Base-by-base conservation (phyloP, 1,139 yeast genomes). In the Pneumocystis oryctolagi region DNA sequence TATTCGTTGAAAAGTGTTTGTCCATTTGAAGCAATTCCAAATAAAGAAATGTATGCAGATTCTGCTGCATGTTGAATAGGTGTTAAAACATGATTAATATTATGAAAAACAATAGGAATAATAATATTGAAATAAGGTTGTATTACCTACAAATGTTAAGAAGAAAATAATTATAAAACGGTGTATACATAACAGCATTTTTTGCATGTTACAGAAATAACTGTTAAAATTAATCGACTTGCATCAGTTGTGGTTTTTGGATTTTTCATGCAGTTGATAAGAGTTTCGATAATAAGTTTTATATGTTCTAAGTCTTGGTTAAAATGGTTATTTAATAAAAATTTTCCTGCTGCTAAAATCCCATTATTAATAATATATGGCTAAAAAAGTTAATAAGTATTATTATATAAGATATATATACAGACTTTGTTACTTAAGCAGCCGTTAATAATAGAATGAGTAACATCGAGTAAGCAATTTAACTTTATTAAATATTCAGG, bases 21-120 rank as follows among this genome's bases (percentile, higher is more conserved):
- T n/a, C 76, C 80, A 66, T 88, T 92, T 57, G 85, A 89, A 34
- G 88, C 84, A 67, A 90, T 77, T 64, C 80, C 78, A 73, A 89
- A 84, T 28, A 89, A 74, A 1, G 89, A 82, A 69, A 90, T 74
- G 73, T 81, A 90, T 0, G 96, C 90, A 77, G 89, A 89, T 73
- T 92, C 98, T 3, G 96, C 96, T 0, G 97, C 97, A 67, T 92
- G 79, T 71, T 89, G 89, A 69, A 92, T 85, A 3, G 98, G 97
- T 70, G 92, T 88, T 60, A 87, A 78, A 18, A 84, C 80, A 70
- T 90, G 96, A 68, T 98, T 81, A 59, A 92, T 86, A 72, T 95
- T 85, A 0, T 84, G 77, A 72, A 92, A 92, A 1, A 89, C 83
- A 30, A 88, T 79, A 18, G 95, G 88, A 8, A 81, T 89, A 63